Base-by-base conservation (phyloP, 2,329 filamentous ascomycete species). In the Clarireedia homoeocarpa region DNA sequence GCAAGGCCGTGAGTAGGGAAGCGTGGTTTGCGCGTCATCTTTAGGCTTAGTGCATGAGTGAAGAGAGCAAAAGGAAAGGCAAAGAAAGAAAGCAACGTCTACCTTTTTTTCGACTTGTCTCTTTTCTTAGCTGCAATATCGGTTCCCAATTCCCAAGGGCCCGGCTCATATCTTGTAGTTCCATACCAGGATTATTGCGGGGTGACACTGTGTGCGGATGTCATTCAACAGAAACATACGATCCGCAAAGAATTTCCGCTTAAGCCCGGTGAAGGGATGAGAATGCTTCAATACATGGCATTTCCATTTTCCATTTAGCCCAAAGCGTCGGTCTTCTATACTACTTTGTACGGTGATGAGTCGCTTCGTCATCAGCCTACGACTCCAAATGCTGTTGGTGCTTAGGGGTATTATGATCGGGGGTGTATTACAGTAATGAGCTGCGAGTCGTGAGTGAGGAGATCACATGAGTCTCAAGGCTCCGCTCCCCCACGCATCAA, bases 151-250 rank as follows among this genome's bases (percentile, higher is more conserved):
- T 50, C 50, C 53, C 53, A 55, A 50, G 46, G 53, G 53, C 46
- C 53, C 53, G 53, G 53, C 53, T 55, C 53, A 44, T 44, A 44
- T 44, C 12, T 34, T 48, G 12, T 23, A 24, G 12, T 10, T 23
- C 42, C 20, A 27, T 42, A 15, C 56, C 38, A 26, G 56, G 53
- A 56, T 58, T 58, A 51, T 51, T 58, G 56, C 53, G 56, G 56
- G 56, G 56, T 58, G 56, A 39, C 38, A 54, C 20, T 42, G 39
- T 12, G 27, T 26, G 26, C 26, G 39, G 51, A 48, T 27, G 27
- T 44, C 44, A 34, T 20, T 26, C 23, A 39, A 23, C 30, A 34
- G 10, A 34, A 34, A 34, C 30, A 34, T 12, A 12, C 30, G 10
- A 12, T 34, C 30, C 9, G 30, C 12, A 38, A 23, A 48, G 45